phyloP scores from a whole-genome alignment of 257 asterid species.

The Echium plantagineum region DNA sequence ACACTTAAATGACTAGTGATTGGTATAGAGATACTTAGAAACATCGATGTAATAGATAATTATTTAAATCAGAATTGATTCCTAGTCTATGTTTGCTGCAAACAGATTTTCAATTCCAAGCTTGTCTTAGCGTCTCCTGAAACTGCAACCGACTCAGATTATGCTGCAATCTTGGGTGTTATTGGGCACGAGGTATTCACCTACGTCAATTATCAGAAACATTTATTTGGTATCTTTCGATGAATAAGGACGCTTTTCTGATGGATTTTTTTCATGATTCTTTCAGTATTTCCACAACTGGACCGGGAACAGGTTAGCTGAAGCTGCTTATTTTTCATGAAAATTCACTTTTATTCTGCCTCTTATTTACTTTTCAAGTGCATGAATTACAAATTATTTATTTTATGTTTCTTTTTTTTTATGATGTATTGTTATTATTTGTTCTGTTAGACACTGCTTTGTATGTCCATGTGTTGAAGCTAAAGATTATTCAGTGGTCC shows the following conservation, averaged over 20 bases:
- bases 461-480: no score
- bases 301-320: slow-evolving; percentile 91
- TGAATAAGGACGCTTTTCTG: no score
- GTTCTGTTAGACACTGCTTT: no score
- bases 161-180: slow-evolving; percentile 94
- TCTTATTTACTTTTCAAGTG: neutral
- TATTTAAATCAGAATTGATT: neutral
- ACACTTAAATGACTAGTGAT: no score
- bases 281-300: slow-evolving; percentile 84
- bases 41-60: no score
- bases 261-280: neutral
- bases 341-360: neutral
- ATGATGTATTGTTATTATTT: no score
- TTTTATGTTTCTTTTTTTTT: neutral
- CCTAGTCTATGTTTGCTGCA: slow-evolving; percentile 9
- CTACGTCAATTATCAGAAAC: neutral
- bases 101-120: slow-evolving; percentile 87
- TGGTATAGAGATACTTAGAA: no score
- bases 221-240: no score
- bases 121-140: slow-evolving; percentile 96
- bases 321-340: slow-evolving; percentile 2
- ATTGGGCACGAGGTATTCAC: slow-evolving; percentile 83
- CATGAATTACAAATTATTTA: neutral
- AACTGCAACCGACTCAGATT: slow-evolving; percentile 89
- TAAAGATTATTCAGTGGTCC: no score